Conservation (phyloP, 768 basidiomycete species). For the Hygrocybe punicea region DNA sequence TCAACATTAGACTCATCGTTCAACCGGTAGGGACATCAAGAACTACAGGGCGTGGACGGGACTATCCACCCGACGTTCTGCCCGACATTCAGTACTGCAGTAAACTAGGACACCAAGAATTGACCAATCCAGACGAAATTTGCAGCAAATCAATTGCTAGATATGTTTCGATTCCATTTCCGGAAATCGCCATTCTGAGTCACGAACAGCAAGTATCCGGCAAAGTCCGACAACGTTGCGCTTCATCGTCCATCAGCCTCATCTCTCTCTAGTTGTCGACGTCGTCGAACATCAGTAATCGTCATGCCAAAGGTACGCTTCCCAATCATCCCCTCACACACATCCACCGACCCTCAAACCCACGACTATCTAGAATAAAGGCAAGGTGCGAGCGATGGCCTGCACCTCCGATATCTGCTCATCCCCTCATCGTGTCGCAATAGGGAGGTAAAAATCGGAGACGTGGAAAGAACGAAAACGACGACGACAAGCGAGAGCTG, state of each 20-base stretch:
- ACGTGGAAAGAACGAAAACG: conserved; percentile 99
- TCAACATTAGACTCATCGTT: no score
- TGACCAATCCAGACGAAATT: conserved; percentile 68
- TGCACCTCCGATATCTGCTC: not conserved
- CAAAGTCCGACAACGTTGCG: no score
- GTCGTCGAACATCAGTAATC: conserved; percentile 6
- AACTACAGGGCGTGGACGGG: no score
- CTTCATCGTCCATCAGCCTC: no score
- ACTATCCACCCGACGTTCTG: no score
- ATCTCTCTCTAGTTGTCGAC: no score
- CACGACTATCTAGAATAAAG: conserved; percentile 66
- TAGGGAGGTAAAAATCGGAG: conserved; percentile 99
- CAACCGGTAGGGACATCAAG: no score
- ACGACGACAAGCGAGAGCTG: conserved; percentile 96
- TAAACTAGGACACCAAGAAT: conserved; percentile 58
- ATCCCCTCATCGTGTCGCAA: not conserved
- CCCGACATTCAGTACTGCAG: no score
- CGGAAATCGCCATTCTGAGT: no score
- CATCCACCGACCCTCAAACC: no score
- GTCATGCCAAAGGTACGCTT: conserved; percentile 51
- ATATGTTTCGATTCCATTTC: conserved; percentile 14
- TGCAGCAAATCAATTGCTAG: conserved; percentile 67
- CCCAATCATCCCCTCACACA: conserved; percentile 7
- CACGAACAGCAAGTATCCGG: no score
- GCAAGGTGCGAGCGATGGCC: conserved; percentile 52